These are phyloP conservation scores for Sphaerulina vaccinii DNA, from an alignment of 2,329 filamentous ascomycete genomes.

Conservation along the genomic window DNA sequence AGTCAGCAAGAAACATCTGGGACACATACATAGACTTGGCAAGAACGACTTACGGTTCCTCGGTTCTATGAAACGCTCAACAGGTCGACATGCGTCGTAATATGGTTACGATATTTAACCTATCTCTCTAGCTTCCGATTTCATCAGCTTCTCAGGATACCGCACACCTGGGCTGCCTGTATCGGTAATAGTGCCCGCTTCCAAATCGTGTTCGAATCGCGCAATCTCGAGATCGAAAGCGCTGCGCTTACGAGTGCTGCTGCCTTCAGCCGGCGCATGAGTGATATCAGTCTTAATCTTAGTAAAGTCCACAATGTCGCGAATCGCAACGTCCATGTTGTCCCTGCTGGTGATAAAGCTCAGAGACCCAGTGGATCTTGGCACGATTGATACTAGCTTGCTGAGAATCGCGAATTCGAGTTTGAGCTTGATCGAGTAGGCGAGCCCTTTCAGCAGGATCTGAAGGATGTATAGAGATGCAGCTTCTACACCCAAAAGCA, in stretches of 20 bases:
- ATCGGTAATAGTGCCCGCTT: too few species aligned
- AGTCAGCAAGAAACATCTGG: background rate
- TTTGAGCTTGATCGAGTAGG: constrained; percentile 38
- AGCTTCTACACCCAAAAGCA: constrained; percentile 37
- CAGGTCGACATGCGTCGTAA: too few species aligned
- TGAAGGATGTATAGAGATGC: constrained; percentile 37
- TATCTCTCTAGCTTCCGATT: too few species aligned
- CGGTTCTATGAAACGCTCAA: too few species aligned
- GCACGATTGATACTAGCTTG: constrained; percentile 34
- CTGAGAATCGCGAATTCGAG: constrained; percentile 37
- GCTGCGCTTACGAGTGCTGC: background rate
- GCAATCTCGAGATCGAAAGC: constrained; percentile 20
- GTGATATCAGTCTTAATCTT: constrained; percentile 23
- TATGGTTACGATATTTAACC: too few species aligned
- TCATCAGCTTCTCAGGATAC: too few species aligned
- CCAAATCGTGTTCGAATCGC: constrained; percentile 26
- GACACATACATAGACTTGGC: too few species aligned
- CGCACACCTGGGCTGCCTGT: too few species aligned
- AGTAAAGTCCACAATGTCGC: constrained; percentile 25
- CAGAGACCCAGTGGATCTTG: constrained; percentile 18
- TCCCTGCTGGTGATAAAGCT: constrained; percentile 22
- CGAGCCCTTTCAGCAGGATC: constrained; percentile 40
- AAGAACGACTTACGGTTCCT: too few species aligned
- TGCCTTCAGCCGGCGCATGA: too few species aligned
- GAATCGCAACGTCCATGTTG: constrained; percentile 17